Percentiles rank a stretch among this genome's conserved stretches.
These are phyloP conservation scores for Chlamydomonas reinhardtii DNA, from an alignment of 163 green algal species.

Conservation along the genomic window DNA sequence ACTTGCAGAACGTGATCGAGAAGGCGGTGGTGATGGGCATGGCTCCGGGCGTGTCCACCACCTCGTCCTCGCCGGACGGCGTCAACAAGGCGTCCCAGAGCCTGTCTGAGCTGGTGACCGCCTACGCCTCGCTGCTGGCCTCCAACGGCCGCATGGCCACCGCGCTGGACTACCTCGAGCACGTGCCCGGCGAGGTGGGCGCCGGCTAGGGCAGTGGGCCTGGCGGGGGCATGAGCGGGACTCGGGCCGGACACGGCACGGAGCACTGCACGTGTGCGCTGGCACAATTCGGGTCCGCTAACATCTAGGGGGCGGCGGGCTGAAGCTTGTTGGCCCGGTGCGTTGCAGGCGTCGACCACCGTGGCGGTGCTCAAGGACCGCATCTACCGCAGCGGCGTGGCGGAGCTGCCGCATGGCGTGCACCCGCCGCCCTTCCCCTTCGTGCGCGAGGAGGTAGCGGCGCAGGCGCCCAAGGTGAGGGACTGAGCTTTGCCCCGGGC, in stretches of 20 bases:
- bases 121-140: slow-evolving; percentile 90
- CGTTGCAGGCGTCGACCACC: slow-evolving; percentile 53
- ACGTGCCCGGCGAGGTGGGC: slow-evolving; percentile 79
- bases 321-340: no score
- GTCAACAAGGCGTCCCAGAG: slow-evolving; percentile 58
- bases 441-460: slow-evolving; percentile 65
- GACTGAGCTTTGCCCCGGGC: no score
- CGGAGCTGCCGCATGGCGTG: slow-evolving; percentile 31
- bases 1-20: slow-evolving; percentile 89
- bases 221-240: no score
- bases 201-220: no score
- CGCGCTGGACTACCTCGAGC: slow-evolving; percentile 89
- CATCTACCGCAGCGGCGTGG: slow-evolving; percentile 74
- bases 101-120: slow-evolving; percentile 79
- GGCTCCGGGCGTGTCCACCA: slow-evolving; percentile 63
- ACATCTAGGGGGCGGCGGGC: no score
- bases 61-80: slow-evolving; percentile 35
- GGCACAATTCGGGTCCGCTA: no score
- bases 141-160: slow-evolving; percentile 82
- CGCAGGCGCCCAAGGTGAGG: neutral
- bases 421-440: slow-evolving; percentile 77
- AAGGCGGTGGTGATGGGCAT: slow-evolving; percentile 93
- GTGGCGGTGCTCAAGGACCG: slow-evolving; percentile 86
- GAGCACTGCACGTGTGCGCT: neutral
- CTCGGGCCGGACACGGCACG: no score